A percentile compares a stretch with the other conserved stretches of the same genome.
These are phyloP conservation scores for Diaporthe destruens DNA, from an alignment of 2,329 filamentous ascomycete genomes.

Conservation along the genomic window DNA sequence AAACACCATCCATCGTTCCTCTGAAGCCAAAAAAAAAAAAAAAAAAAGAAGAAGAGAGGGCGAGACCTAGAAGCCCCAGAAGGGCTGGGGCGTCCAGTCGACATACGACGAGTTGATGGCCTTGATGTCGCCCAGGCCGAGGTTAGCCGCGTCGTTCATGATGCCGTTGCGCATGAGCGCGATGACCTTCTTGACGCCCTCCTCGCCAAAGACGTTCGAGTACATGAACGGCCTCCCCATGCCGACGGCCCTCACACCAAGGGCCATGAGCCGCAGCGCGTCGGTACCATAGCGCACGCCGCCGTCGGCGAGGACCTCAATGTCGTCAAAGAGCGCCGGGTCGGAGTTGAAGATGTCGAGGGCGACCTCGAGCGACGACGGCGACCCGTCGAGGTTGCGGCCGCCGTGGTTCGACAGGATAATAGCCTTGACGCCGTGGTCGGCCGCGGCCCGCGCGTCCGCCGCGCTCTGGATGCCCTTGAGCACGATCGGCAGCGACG, in stretches of 20 bases:
- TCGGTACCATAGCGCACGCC: slow-evolving; percentile 59
- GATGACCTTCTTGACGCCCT: slow-evolving; percentile 60
- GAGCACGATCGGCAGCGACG: slow-evolving; percentile 54
- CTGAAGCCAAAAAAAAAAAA: no score
- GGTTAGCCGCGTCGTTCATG: slow-evolving; percentile 57
- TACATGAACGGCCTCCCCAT: slow-evolving; percentile 66
- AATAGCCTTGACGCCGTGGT: slow-evolving; percentile 52
- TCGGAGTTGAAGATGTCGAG: slow-evolving; percentile 55
- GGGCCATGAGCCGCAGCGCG: slow-evolving; percentile 57
- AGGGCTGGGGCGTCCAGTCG: slow-evolving; percentile 48
- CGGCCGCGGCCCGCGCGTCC: slow-evolving; percentile 52
- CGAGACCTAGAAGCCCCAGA: slow-evolving; percentile 9
- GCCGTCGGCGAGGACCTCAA: slow-evolving; percentile 56
- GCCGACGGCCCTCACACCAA: slow-evolving; percentile 58
- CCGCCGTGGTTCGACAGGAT: slow-evolving; percentile 59
- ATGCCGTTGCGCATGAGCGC: slow-evolving; percentile 64
- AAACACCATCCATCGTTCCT: background rate
- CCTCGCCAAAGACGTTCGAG: slow-evolving; percentile 63
- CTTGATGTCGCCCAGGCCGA: slow-evolving; percentile 56
- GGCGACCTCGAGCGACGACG: slow-evolving; percentile 54
- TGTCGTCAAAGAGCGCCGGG: slow-evolving; percentile 55
- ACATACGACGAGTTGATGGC: slow-evolving; percentile 49
- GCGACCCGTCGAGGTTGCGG: slow-evolving; percentile 56
- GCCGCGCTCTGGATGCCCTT: slow-evolving; percentile 56
- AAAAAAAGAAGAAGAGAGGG: no score